These are phyloP conservation scores for Emergomyces pasteurianus DNA, from an alignment of 2,329 filamentous ascomycete species.

Conservation along the genomic window DNA sequence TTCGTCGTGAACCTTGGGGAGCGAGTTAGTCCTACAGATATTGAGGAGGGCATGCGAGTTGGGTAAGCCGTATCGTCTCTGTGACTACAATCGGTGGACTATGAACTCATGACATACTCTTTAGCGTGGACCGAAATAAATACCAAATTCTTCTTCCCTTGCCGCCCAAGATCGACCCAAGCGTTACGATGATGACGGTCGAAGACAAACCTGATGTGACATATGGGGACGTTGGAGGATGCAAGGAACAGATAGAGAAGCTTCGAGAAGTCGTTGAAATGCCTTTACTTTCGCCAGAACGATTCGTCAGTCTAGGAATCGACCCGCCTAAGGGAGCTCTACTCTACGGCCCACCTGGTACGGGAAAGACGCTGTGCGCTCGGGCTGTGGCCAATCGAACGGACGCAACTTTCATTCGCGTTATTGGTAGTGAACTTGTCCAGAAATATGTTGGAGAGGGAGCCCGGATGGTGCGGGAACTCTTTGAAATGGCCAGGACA, in stretches of 20 bases:
- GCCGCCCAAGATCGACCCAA: conserved; percentile 96
- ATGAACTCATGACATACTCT: conserved; percentile 6
- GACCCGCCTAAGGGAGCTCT: conserved; percentile 96
- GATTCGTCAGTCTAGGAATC: conserved; percentile 97
- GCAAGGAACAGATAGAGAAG: conserved; percentile 99
- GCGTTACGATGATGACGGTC: conserved; percentile 99
- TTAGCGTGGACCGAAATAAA: conserved; percentile 86
- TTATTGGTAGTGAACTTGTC: conserved; percentile 94
- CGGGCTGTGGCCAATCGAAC: conserved; percentile 95
- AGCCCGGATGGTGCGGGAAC: conserved; percentile 93
- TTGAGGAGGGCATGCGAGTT: conserved; percentile 97
- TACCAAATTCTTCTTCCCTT: conserved; percentile 96
- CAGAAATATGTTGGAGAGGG: conserved; percentile 99
- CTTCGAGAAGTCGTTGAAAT: conserved; percentile 97
- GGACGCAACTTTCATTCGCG: conserved; percentile 95
- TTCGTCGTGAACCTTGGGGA: conserved; percentile 97
- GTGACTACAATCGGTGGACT: not conserved
- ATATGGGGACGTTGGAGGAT: conserved; percentile 95
- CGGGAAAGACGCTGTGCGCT: conserved; percentile 97
- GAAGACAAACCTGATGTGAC: conserved; percentile 99
- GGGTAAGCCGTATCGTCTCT: conserved; percentile 40
- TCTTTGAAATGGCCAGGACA: conserved; percentile 98
- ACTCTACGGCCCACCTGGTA: conserved; percentile 91
- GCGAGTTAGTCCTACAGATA: conserved; percentile 93
- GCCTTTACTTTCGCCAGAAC: conserved; percentile 88